Percentiles rank a stretch among this genome's conserved stretches.
phyloP scores from a whole-genome alignment of 2,329 filamentous ascomycete genomes.

The Talaromyces funiculosus region DNA sequence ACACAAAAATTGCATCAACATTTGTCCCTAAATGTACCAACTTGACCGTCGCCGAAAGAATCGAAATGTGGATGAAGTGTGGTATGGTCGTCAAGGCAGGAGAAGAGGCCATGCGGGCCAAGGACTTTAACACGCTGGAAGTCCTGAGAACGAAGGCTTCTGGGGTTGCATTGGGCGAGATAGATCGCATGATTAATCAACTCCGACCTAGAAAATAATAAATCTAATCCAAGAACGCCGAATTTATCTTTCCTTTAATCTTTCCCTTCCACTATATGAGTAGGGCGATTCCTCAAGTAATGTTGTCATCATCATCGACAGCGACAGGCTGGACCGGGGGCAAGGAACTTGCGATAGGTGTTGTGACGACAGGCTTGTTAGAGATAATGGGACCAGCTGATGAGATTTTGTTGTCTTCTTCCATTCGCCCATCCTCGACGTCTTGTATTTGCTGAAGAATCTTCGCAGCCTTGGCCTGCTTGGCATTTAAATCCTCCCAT shows the following conservation, averaged over 20 bases:
- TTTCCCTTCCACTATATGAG: not conserved
- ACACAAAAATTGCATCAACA: conserved; percentile 72
- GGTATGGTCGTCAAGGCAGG: conserved; percentile 82
- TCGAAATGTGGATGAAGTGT: conserved; percentile 95
- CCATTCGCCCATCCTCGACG: conserved; percentile 45
- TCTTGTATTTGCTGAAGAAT: conserved; percentile 45
- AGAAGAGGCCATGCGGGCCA: conserved; percentile 80
- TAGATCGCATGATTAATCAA: conserved; percentile 69
- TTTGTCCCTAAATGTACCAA: conserved; percentile 85
- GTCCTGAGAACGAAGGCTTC: conserved; percentile 68
- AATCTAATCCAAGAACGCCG: conserved; percentile 13
- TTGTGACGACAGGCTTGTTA: conserved; percentile 2
- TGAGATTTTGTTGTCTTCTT: conserved; percentile 22
- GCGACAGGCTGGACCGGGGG: conserved; percentile 22
- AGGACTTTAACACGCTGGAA: conserved; percentile 70
- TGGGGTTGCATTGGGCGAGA: conserved; percentile 65
- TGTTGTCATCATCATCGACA: conserved; percentile 38
- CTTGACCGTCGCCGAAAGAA: conserved; percentile 61
- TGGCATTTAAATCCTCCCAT: conserved; percentile 40
- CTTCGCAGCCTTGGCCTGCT: conserved; percentile 23
- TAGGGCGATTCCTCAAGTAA: conserved; percentile 31
- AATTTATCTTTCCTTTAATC: conserved; percentile 13
- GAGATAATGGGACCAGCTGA: not conserved
- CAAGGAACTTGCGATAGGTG: conserved; percentile 15
- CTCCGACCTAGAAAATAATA: conserved; percentile 44